Base-by-base conservation (phyloP, 2,329 filamentous ascomycete genomes). In the Passalora sequoiae region DNA sequence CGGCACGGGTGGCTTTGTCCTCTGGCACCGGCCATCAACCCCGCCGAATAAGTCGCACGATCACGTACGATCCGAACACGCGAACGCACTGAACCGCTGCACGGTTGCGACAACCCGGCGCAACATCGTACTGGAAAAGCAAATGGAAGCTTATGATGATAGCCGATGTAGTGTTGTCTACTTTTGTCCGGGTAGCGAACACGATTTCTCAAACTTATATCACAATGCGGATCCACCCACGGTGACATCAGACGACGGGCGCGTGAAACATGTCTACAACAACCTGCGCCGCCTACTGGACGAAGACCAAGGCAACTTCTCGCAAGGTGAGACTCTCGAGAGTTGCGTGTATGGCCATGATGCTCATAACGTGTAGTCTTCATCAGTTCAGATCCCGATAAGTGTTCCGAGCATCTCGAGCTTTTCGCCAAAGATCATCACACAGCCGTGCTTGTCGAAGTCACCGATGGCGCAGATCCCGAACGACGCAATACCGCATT, bases 211-310 rank as follows among this genome's bases (percentile, higher is more conserved):
- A 33, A 52, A 57, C 31, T 38, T 57, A 13, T 59, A 58, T 45
- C 44, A 49, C n/a, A n/a, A 39, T 21, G 15, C 40, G 20, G 38
- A 29, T 21, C 49, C 47, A 22, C 59, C 57, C 6, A 31, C 44
- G 10, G 22, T 33, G 16, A 33, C 46, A 20, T 25, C 44, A 8
- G 30, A 53, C 24, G 27, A 36, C 25, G 36, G 39, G 22, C 29
- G 21, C 38, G 46, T 53, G 16, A 41, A 50, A 6, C 33, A 49
- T 29, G 53, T 61, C 15, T 46, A 58, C 30, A 45, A 49, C 30
- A 62, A 63, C 49, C 50, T 62, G 28, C 50, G 49, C 21, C 45
- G 48, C 21, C 55, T 63, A 39, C 47, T 63, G 31, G 60, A 63
- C 44, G 51, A 55, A 41, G 56, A 62, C 38, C 54, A 58, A 33